Evolutionary conservation across 2,329 filamentous ascomycete species (phyloP).

Genomic region (Chaetoscypha palmicola): DNA sequence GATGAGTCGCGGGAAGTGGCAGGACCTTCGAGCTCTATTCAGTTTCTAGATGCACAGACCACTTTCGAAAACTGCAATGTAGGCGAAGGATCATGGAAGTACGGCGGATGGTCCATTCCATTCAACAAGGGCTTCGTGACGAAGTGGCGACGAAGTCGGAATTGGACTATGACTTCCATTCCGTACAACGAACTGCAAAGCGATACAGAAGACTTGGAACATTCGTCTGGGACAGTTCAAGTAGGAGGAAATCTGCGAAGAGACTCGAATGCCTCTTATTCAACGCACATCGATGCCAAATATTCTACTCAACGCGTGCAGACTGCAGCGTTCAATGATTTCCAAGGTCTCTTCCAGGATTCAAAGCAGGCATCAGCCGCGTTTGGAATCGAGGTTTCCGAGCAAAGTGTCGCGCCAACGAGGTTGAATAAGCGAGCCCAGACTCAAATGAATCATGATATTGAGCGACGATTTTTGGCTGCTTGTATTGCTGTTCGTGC

Average conservation of each 20-base stretch:
- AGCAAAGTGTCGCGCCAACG: constrained; percentile 9
- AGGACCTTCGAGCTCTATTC: not conserved
- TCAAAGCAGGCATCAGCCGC: constrained; percentile 11
- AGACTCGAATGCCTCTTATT: no score
- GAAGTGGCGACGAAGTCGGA: constrained; percentile 30
- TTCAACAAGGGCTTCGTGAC: constrained; percentile 7
- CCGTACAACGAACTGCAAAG: constrained; percentile 37
- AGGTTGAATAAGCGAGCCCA: constrained; percentile 21
- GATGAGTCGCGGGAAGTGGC: not conserved
- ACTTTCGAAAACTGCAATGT: constrained; percentile 4
- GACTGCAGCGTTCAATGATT: constrained; percentile 20
- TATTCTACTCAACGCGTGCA: constrained; percentile 19
- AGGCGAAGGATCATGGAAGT: constrained; percentile 15
- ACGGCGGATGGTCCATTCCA: not conserved
- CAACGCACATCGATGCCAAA: no score
- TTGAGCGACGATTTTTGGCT: constrained; percentile 44
- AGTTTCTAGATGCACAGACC: constrained; percentile 4
- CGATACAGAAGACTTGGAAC: constrained; percentile 23
- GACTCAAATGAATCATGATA: constrained; percentile 32
- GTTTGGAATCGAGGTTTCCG: constrained; percentile 19
- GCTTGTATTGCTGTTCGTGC: constrained; percentile 52
- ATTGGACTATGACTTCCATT: constrained; percentile 37
- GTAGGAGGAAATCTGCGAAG: no score
- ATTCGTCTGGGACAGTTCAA: no score
- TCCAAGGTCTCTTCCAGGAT: constrained; percentile 21